Evolutionary conservation across 176 grass and related monocot genomes (phyloP).

Genomic region (Echinochloa phyllopogon): DNA sequence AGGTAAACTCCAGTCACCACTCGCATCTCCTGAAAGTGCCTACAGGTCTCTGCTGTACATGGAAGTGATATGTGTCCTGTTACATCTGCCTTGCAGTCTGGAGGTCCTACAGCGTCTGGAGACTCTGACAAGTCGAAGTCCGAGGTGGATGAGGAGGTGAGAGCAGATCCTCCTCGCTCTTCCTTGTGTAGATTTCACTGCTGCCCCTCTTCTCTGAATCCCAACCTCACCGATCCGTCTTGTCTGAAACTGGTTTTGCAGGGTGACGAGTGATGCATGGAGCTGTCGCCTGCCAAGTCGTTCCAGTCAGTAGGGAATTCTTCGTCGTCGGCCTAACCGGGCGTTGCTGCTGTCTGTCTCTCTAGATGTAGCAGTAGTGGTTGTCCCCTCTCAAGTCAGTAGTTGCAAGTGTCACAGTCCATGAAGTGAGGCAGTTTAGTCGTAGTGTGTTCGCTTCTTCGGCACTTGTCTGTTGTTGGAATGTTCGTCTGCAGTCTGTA

Average conservation of each 20-base stretch:
- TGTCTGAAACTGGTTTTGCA: slow-evolving; percentile 19
- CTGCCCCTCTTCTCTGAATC: not conserved
- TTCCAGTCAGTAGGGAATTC: not conserved
- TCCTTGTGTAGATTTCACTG: not conserved
- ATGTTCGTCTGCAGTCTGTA: slow-evolving; percentile 26
- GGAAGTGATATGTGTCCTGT: not conserved
- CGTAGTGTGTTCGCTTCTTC: slow-evolving; percentile 33
- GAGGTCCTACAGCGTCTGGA: slow-evolving; percentile 33
- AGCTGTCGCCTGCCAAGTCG: not conserved
- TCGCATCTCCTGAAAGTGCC: too few species aligned
- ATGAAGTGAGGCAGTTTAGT: slow-evolving; percentile 24
- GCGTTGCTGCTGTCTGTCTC: not conserved
- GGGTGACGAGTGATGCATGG: slow-evolving; percentile 53
- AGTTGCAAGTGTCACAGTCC: slow-evolving; percentile 11
- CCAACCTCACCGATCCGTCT: not conserved
- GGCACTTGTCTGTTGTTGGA: slow-evolving; percentile 15
- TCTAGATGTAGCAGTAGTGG: slow-evolving; percentile 26
- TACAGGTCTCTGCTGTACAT: not conserved
- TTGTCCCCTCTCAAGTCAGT: not conserved
- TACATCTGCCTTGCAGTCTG: slow-evolving; percentile 11
- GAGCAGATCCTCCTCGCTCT: not conserved
- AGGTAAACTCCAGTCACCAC: slow-evolving; percentile 4
- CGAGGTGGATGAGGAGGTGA: slow-evolving; percentile 74
- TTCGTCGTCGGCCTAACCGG: not conserved
- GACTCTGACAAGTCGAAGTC: slow-evolving; percentile 97